These are phyloP conservation scores for Brassica carinata DNA, from an alignment of 345 rosid genomes.

Conservation along the genomic window DNA sequence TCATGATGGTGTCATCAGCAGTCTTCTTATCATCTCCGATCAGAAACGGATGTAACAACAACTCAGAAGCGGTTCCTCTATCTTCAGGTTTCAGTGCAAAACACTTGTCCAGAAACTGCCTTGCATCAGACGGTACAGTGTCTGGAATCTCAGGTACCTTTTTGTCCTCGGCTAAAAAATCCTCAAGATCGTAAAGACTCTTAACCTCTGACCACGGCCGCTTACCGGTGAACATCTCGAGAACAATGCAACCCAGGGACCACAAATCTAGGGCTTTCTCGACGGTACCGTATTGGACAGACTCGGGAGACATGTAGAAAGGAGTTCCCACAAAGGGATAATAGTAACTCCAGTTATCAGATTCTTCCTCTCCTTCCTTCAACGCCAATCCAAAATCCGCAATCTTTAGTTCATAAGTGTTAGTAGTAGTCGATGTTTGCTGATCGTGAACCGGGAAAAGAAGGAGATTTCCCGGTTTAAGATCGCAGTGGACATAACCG, in stretches of 20 bases:
- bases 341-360: background rate
- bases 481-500: background rate
- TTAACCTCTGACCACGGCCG: conserved; percentile 12
- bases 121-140: conserved; percentile 31
- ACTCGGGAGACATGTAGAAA: conserved; percentile 33
- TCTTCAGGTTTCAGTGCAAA: conserved; percentile 14
- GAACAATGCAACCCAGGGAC: conserved; percentile 37
- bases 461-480: background rate
- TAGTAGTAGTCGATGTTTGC: background rate
- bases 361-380: background rate
- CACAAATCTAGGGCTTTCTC: conserved; percentile 36
- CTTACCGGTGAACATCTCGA: conserved; percentile 31
- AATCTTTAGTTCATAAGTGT: background rate
- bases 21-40: background rate
- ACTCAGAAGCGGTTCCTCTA: conserved; percentile 32
- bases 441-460: background rate
- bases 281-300: background rate
- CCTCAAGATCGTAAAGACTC: background rate
- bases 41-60: conserved; percentile 36
- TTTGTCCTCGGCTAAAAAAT: background rate
- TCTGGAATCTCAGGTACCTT: conserved; percentile 18
- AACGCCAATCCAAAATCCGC: background rate
- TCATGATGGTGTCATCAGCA: background rate
- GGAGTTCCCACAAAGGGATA: background rate
- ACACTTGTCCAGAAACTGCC: conserved; percentile 31